Evolutionary conservation across 208 protist species (phyloP).

Genomic region (Leishmania turanica): DNA sequence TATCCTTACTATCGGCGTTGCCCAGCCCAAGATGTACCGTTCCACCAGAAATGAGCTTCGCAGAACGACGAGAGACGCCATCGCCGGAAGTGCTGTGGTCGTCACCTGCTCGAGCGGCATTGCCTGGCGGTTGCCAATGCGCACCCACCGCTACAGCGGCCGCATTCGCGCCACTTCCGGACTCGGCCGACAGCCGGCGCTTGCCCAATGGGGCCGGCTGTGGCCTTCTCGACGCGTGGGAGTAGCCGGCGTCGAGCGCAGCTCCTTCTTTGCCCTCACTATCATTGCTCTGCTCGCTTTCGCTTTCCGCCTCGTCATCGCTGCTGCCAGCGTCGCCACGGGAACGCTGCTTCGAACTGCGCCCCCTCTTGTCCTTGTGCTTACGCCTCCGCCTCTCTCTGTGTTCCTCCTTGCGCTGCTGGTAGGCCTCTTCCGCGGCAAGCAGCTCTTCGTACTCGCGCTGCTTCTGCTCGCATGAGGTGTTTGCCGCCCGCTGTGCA

Average conservation of each 20-base stretch:
- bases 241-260: too few species aligned
- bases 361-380: background rate
- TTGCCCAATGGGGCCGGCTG: background rate
- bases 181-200: background rate
- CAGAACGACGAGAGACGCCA: background rate
- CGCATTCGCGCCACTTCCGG: background rate
- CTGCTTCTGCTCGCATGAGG: constrained; percentile 30
- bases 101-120: background rate
- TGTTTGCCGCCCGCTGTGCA: constrained; percentile 19
- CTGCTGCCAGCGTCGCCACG: background rate
- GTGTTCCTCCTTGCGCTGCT: constrained; percentile 20
- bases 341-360: background rate
- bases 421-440: constrained; percentile 26
- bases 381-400: constrained; percentile 12
- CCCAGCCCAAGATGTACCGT: background rate
- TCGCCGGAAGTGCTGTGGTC: background rate
- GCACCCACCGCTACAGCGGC: background rate
- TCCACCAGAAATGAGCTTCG: background rate
- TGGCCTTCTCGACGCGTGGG: background rate
- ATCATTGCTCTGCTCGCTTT: background rate
- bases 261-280: background rate
- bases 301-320: constrained; percentile 3
- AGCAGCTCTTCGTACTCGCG: constrained; percentile 34
- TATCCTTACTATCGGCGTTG: background rate
- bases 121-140: constrained; percentile 21